Percentiles rank a stretch among this genome's conserved stretches.
These are phyloP conservation scores for Teunomyces atbi DNA, from an alignment of 805 yeast species.

Conservation along the genomic window DNA sequence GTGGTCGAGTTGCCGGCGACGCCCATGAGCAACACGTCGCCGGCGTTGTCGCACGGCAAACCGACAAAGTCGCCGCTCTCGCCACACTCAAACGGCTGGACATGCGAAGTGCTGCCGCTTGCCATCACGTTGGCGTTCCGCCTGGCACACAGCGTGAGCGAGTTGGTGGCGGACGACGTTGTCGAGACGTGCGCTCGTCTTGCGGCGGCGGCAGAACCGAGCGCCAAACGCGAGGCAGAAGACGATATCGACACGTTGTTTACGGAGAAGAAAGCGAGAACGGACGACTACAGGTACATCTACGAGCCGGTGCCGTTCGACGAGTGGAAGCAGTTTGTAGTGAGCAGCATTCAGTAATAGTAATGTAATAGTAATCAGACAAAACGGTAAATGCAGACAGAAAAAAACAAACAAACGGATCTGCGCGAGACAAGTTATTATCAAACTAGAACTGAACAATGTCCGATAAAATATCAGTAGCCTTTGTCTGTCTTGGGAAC, in stretches of 20 bases:
- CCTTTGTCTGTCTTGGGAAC: slow-evolving; percentile 89
- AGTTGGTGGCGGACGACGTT: slow-evolving; percentile 24
- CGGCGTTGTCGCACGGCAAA: slow-evolving; percentile 15
- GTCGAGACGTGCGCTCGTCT: slow-evolving; percentile 7
- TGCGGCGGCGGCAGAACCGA: slow-evolving; percentile 13
- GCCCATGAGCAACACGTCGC: slow-evolving; percentile 33
- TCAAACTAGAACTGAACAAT: background rate
- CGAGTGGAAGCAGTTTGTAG: slow-evolving; percentile 32
- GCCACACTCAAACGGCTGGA: slow-evolving; percentile 35
- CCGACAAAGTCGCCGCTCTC: slow-evolving; percentile 37
- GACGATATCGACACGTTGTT: slow-evolving; percentile 36
- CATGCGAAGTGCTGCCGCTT: slow-evolving; percentile 44
- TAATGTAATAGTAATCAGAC: background rate
- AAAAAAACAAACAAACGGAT: background rate
- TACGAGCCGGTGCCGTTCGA: slow-evolving; percentile 35
- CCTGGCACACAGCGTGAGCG: slow-evolving; percentile 40
- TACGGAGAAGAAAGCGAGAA: slow-evolving; percentile 34
- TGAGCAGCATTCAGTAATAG: slow-evolving; percentile 14
- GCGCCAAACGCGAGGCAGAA: slow-evolving; percentile 22
- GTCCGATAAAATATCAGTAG: slow-evolving; percentile 52
- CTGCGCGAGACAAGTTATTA: too few species aligned
- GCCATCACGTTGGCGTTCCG: slow-evolving; percentile 47
- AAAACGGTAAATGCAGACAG: background rate
- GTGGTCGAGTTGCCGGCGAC: slow-evolving; percentile 21
- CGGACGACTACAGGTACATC: slow-evolving; percentile 18